Base-by-base conservation (phyloP, 495 filamentous ascomycete species). In the Penicillium atrosanguineum region DNA sequence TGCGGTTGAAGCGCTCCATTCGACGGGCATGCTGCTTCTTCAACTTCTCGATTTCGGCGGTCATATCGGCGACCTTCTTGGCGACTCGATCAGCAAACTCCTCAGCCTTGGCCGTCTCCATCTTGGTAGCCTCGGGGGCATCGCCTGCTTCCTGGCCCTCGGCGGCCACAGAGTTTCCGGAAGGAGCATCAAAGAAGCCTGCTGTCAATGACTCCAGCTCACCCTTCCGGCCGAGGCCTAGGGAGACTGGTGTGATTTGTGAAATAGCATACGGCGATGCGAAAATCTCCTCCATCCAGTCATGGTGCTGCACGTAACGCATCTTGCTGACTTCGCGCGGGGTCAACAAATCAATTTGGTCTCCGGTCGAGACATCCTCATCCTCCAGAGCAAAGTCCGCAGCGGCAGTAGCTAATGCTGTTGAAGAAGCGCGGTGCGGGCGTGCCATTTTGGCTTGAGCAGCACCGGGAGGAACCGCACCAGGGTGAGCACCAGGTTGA, bases 221-320 rank as follows among this genome's bases (percentile, higher is more conserved):
- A 12, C 94, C 94, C 65, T 87, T 89, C 6, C 91, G 81, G 6
- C 94, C 94, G 4, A 97, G 71, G 0, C 91, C 91, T 8, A 97
- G 79, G 61, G 96, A 91, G 3, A 90, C 81, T 6, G 91, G 89
- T n/a, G 84, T 83, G 43, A 98, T 93, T 59, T 94, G 87, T 20
- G 78, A 77, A 50, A 89, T 88, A 16, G 85, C 75, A 58, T 92
- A 96, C 0, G 91, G 89, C 0, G 91, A 96, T 2, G 86, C 87
- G 42, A 96, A 79, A n/a, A 98, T 84, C 70, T 98, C 92, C 62
- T 96, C 94, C 88, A 97, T 95, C 94, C 92, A 97, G 69, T 96
- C 91, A 59, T 97, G 94, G 62, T 98, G 94, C 61, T 96, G 94
- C 56, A 84, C 86, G 64, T 95, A 98, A 43, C 94, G 79, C 60